A percentile compares a stretch with the other conserved stretches of the same genome.
phyloP scores from a whole-genome alignment of 2,329 filamentous ascomycete genomes.

The Trichoderma koningii region DNA sequence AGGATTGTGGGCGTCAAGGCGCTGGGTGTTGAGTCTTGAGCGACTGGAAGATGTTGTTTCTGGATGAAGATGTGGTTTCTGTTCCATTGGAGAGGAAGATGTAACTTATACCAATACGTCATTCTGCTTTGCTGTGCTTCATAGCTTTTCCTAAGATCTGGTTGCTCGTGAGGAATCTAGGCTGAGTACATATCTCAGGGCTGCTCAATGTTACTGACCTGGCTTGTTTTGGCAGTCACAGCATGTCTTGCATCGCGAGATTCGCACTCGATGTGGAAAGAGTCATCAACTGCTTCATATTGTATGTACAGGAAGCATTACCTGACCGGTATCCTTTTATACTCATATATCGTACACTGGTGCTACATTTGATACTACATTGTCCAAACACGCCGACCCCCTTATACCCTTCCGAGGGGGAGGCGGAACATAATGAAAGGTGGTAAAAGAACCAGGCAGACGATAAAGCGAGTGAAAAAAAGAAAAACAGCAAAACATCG shows the following conservation, averaged over 20 bases:
- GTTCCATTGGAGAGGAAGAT: too few relatives aligned
- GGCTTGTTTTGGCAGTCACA: too few relatives aligned
- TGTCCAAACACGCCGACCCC: conserved; percentile 31
- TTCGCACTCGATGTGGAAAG: too few relatives aligned
- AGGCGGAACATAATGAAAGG: neutral
- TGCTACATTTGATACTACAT: conserved; percentile 28
- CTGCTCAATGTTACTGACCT: too few relatives aligned
- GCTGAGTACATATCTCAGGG: too few relatives aligned
- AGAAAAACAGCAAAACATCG: too few relatives aligned
- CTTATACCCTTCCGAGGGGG: neutral
- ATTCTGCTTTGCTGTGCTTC: neutral
- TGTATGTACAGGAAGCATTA: conserved; percentile 32
- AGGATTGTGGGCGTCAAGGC: conserved; percentile 78
- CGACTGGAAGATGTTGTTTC: neutral
- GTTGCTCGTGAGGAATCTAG: too few relatives aligned
- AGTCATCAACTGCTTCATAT: conserved; percentile 21
- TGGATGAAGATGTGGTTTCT: too few relatives aligned
- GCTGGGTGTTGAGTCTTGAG: conserved; percentile 65
- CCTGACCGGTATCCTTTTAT: conserved; percentile 22
- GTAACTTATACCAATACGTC: too few relatives aligned
- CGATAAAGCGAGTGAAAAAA: too few relatives aligned
- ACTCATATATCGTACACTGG: conserved; percentile 33
- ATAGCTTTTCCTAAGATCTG: neutral
- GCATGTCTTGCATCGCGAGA: too few relatives aligned
- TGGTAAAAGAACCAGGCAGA: neutral